A percentile compares a stretch with the other conserved stretches of the same genome.
Evolutionary conservation across 1,139 yeast species (phyloP).

Genomic region (Taphrina sp.): DNA sequence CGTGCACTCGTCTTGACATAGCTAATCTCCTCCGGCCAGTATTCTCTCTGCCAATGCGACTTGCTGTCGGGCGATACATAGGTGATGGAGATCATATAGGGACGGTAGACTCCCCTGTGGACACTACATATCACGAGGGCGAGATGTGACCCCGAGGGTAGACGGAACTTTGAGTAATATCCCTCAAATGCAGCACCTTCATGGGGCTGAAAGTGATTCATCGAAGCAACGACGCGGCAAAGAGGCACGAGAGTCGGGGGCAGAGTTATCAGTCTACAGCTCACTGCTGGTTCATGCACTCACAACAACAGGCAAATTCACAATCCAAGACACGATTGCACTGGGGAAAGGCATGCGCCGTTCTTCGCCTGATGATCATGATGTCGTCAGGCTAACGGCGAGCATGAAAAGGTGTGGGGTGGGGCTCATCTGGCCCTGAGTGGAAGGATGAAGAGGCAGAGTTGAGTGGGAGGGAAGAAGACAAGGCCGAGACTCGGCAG

Average conservation of each 20-base stretch:
- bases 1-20: not conserved
- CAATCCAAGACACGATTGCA: too few relatives aligned
- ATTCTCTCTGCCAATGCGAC: slow-evolving; percentile 17
- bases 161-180: slow-evolving; percentile 27
- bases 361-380: too few relatives aligned
- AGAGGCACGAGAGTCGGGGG: not conserved
- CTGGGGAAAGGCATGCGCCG: too few relatives aligned
- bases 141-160: slow-evolving; percentile 19
- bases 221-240: not conserved
- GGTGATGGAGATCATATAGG: slow-evolving; percentile 25
- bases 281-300: too few relatives aligned
- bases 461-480: too few relatives aligned
- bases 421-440: too few relatives aligned
- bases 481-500: too few relatives aligned
- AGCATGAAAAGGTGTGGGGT: too few relatives aligned
- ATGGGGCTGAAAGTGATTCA: slow-evolving; percentile 21
- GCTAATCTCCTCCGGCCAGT: slow-evolving; percentile 8
- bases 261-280: not conserved
- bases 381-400: too few relatives aligned
- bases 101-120: slow-evolving; percentile 1
- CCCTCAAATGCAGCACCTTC: slow-evolving; percentile 15
- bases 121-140: slow-evolving; percentile 26
- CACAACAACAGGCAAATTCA: too few relatives aligned
- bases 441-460: too few relatives aligned
- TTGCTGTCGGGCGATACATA: slow-evolving; percentile 12